Evolutionary conservation across 2,329 filamentous ascomycete species (phyloP), one percentile per base, ranked within the genome.

Genomic region (Fonsecaea multimorphosa): DNA sequence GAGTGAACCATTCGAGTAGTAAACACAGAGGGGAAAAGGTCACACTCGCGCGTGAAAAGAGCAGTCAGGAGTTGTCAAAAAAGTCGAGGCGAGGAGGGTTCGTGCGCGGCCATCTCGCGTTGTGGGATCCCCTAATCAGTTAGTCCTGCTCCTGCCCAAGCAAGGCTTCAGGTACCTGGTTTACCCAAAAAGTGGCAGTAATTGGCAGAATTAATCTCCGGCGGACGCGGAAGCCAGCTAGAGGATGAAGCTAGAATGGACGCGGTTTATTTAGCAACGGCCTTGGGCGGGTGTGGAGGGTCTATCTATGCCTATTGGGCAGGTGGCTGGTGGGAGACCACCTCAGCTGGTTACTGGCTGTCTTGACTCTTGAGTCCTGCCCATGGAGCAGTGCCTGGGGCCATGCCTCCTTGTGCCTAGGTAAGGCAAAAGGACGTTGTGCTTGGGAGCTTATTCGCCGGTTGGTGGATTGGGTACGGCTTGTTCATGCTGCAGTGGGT

Each of bases 181-280:
- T 31, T 22, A 60, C 49, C 49, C 32, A 40, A 31, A 55, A 36
- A 32, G 49, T 34, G 27, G 49, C 51, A 61, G 49, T 22, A 61
- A 61, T 61, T 61, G 59, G 59, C 51, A 55, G 59, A 54, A 14
- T 61, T 55, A 61, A 61, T 61, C 51, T 61, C 59, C 58, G 58
- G 27, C 59, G 24, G n/a, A 22, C 59, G 59, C 59, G 59, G 59
- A 61, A 61, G 31, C 11, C 16, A 7, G 36, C 31, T 61, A 61
- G 59, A 27, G 58, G 44, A 49, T 29, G 9, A 52, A 16, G 31
- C 58, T 60, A 60, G 36, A 53, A 19, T n/a, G 1, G 58, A 36
- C 44, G 58, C 58, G 51, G 58, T 40, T 60, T 49, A 58, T 58
- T 58, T 58, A 58, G 56, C 22, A 49, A 44, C 27, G 36, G 27